Percentiles rank a stretch among this genome's conserved stretches.
phyloP scores from a whole-genome alignment of 441 rosid species.

The Dalechampia spathulata region DNA sequence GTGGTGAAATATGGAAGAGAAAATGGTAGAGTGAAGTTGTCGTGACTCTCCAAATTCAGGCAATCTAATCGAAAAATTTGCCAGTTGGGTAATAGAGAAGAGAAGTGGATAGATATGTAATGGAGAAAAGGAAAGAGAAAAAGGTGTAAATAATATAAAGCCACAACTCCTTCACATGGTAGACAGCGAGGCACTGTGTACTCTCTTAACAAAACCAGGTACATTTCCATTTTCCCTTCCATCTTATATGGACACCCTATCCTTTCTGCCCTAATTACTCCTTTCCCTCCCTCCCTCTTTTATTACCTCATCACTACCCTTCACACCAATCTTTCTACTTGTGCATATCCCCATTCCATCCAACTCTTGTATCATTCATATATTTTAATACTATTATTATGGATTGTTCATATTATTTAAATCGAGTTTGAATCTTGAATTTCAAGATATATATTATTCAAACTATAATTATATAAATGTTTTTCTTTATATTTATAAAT shows the following conservation, averaged over 20 bases:
- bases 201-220: slow-evolving; percentile 41
- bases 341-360: no score
- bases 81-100: slow-evolving; percentile 29
- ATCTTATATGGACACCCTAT: slow-evolving; percentile 27
- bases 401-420: no score
- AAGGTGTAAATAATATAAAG: background rate
- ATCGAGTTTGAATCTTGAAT: no score
- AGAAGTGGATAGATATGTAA: slow-evolving; percentile 22
- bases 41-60: slow-evolving; percentile 17
- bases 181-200: slow-evolving; percentile 59
- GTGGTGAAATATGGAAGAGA: no score
- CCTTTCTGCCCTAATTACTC: slow-evolving; percentile 10
- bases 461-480: no score
- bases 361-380: slow-evolving; percentile 7
- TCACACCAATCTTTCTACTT: no score
- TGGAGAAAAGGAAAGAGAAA: slow-evolving; percentile 16
- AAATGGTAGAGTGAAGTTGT: slow-evolving; percentile 30
- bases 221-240: slow-evolving; percentile 35
- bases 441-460: no score
- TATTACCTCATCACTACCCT: background rate
- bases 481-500: no score
- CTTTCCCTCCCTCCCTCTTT: background rate
- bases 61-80: slow-evolving; percentile 24
- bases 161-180: slow-evolving; percentile 45
- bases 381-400: no score